Base-by-base conservation (phyloP, 2,329 filamentous ascomycete species). In the Scorias spongiosa region DNA sequence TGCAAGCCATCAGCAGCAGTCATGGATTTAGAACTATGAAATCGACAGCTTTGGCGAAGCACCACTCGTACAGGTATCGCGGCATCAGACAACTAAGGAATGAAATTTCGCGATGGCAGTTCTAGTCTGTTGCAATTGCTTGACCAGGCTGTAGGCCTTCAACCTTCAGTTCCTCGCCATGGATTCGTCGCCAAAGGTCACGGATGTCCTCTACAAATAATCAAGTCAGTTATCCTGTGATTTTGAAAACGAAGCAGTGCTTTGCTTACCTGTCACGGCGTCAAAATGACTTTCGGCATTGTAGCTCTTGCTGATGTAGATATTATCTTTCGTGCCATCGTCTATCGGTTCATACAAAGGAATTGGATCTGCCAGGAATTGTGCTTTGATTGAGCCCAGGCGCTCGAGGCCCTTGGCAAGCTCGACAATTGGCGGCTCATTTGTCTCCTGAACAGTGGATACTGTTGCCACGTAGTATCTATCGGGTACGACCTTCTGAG, bases 391-490 rank as follows among this genome's bases (percentile, higher is more conserved):
- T 63, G 78, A 77, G 55, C 91, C 91, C 28, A 98, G 80, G 53
- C 89, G 81, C 59, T 95, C 87, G 53, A 96, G 80, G 59, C 89
- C 91, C 28, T 88, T 80, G 66, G 91, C 79, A 38, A 98, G 80
- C 71, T 98, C 91, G 46, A 95, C 72, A 66, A 98, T 91, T 68
- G 94, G 88, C 75, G 98, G 96, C 51, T 84, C 80, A 48, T 80
- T 70, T 39, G 80, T 81, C 72, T 98, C 93, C 51, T 91, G 86
- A 60, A 98, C 95, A 47, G 91, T 98, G 40, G 87, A 94, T 52
- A 98, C 89, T 48, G 96, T 98, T 57, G 91, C 91, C 56, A 98
- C 86, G 73, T 93, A 98, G 77, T 95, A 96, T 48, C 89, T 89
- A 76, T 94, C 93, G 57, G 93, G 91, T 71, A 89, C 96, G 56